Percentiles rank a stretch among this genome's conserved stretches.
phyloP scores from a whole-genome alignment of 2,329 filamentous ascomycete species.

The Gremmenia infestans region DNA sequence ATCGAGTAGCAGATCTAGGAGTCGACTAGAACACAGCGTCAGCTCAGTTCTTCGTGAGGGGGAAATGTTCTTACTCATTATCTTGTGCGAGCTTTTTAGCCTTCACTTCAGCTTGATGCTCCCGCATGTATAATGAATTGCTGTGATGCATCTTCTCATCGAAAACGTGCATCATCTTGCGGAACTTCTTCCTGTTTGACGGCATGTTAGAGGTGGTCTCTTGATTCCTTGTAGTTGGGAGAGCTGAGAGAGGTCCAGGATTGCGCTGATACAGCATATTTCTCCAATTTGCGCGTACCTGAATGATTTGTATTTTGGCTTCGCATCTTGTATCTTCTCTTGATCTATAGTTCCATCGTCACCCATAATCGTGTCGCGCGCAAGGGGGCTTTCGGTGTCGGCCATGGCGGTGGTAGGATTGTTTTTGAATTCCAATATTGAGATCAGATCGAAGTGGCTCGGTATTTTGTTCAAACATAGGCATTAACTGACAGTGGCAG shows the following conservation, averaged over 20 bases:
- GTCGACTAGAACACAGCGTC: constrained; percentile 54
- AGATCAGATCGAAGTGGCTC: neutral
- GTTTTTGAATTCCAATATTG: neutral
- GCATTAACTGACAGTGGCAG: no score
- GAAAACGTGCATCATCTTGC: constrained; percentile 79
- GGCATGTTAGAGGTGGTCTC: constrained; percentile 42
- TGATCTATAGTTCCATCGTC: constrained; percentile 8
- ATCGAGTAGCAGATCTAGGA: constrained; percentile 84
- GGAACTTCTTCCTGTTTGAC: constrained; percentile 89
- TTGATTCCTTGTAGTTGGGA: constrained; percentile 33
- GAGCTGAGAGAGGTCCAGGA: neutral
- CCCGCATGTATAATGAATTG: constrained; percentile 75
- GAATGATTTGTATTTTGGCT: constrained; percentile 34
- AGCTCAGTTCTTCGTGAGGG: constrained; percentile 1
- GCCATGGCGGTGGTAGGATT: neutral
- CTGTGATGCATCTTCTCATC: constrained; percentile 74
- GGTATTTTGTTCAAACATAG: no score
- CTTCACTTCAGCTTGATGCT: constrained; percentile 74
- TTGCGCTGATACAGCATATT: neutral
- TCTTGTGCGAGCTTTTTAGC: constrained; percentile 82
- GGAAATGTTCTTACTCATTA: constrained; percentile 68
- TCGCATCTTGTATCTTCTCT: constrained; percentile 22
- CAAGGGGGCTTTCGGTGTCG: constrained; percentile 3
- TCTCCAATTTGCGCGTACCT: constrained; percentile 27
- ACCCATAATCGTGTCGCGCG: constrained; percentile 12